Evolutionary conservation across 164 flowering plant genomes (phyloP), one percentile per base, ranked within the genome.

Genomic region (Paratinospora sagittata): DNA sequence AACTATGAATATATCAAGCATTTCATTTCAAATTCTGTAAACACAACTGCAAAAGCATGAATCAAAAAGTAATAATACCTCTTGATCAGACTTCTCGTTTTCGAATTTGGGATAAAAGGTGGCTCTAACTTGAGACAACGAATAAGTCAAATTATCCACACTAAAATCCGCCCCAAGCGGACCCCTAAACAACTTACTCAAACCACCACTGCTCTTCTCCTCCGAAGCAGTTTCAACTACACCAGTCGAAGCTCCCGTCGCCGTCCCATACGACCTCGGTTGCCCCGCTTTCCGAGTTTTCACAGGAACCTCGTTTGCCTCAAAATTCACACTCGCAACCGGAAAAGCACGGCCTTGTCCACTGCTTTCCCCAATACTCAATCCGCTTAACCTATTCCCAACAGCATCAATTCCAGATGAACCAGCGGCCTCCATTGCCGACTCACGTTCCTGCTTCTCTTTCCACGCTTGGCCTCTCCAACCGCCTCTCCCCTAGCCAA

Each of bases 91-190:
- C 84, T 93, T 96, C 81, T 96, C 99, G 69, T 96, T 96, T 77
- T 93, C 99, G 76, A 96, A 96, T 75, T 96, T 93, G 17, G 99
- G 99, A 80, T 93, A 91, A 75, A 96, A 93, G 4, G 97, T 93
- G 27, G 99, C 97, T 85, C 97, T 84, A 72, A 96, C 81, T 84
- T 89, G 89, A 3, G 95, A 90, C 41, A 7, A 77, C 5, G 90
- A 70, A 68, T 85, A 87, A 0, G 98, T 85, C 3, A 81, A 77
- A 67, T 85, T 84, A 72, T 91, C 97, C 73, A 88, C 90, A 26
- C 67, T 78, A 73, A 90, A 91, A 67, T 85, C 84, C 21, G 83
- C 84, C 61, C 87, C 82, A 19, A 85, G 64, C 37, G 84, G 82
- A 37, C 84, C 83, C 60, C 43, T 78, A 63, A 90, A 82, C 57